phyloP scores from a whole-genome alignment of 768 basidiomycete genomes.

The Psilocybe cubensis region DNA sequence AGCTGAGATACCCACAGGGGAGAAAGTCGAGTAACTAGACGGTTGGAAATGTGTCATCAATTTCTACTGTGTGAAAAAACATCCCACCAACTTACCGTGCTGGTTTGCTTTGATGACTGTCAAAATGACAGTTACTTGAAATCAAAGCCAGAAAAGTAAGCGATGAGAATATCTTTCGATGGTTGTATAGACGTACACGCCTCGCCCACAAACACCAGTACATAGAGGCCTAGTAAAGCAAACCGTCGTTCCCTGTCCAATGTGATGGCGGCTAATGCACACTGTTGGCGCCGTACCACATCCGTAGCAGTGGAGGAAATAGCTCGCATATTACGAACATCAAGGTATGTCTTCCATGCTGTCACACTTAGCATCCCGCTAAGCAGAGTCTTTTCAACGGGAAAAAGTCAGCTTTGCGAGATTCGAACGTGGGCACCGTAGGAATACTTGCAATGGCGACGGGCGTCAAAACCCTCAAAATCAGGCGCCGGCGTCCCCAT shows the following conservation, averaged over 20 bases:
- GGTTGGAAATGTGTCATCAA: not conserved
- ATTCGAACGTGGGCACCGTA: not conserved
- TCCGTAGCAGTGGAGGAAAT: not conserved
- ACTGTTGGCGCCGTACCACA: not conserved
- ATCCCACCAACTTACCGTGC: not conserved
- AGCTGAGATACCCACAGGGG: slow-evolving; percentile 1
- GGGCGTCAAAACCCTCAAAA: slow-evolving; percentile 4
- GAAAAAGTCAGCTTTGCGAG: not conserved
- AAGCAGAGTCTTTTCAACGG: not conserved
- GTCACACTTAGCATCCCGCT: not conserved
- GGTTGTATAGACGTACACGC: not conserved
- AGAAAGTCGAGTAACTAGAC: not conserved
- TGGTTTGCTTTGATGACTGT: slow-evolving; percentile 1
- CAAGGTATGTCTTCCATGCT: slow-evolving; percentile 1
- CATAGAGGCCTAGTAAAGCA: not conserved
- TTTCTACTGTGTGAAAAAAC: not conserved
- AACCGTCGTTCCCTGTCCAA: not conserved
- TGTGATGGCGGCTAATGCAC: not conserved
- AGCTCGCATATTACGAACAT: not conserved
- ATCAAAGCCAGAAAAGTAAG: not conserved
- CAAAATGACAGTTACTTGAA: not conserved
- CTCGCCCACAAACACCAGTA: not conserved
- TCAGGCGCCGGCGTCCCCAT: slow-evolving; percentile 1
- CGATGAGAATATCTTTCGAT: not conserved
- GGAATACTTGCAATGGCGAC: not conserved